phyloP scores from a whole-genome alignment of 768 basidiomycete genomes.

The Chiua virens region DNA sequence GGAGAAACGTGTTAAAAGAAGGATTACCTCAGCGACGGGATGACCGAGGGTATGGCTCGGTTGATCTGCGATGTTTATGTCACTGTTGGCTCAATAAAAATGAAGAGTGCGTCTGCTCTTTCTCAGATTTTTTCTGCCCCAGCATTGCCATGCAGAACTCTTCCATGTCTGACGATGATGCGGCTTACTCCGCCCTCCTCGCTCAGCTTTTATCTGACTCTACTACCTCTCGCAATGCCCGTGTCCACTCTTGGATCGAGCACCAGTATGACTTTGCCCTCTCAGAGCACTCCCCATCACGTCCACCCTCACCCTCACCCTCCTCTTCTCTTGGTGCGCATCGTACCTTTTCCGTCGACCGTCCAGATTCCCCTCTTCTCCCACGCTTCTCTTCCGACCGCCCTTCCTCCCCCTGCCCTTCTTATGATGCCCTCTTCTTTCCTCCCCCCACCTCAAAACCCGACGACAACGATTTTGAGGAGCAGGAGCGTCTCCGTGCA shows the following conservation, averaged over 20 bases:
- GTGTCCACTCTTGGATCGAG: conserved; percentile 36
- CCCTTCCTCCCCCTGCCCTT: conserved; percentile 27
- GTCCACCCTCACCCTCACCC: conserved; percentile 26
- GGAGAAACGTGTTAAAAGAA: no score
- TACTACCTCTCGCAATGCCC: conserved; percentile 23
- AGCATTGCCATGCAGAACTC: conserved; percentile 1
- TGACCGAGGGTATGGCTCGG: no score
- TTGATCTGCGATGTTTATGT: no score
- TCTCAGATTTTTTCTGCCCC: neutral
- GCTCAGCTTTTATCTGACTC: conserved; percentile 28
- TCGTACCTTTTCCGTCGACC: conserved; percentile 21
- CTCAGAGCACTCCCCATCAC: conserved; percentile 22
- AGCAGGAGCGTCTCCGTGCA: conserved; percentile 34
- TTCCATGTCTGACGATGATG: conserved; percentile 32
- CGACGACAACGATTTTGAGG: conserved; percentile 19
- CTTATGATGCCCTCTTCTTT: conserved; percentile 37
- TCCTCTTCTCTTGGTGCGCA: conserved; percentile 33
- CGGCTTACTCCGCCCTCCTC: conserved; percentile 29
- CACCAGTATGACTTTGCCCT: conserved; percentile 37
- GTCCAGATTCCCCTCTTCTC: conserved; percentile 32
- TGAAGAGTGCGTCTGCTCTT: neutral
- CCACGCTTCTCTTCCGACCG: conserved; percentile 26
- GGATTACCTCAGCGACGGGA: no score
- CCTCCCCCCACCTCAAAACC: conserved; percentile 15
- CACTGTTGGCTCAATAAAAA: neutral